phyloP scores from a whole-genome alignment of 179 eudicot species.

The Beta corolliflora region DNA sequence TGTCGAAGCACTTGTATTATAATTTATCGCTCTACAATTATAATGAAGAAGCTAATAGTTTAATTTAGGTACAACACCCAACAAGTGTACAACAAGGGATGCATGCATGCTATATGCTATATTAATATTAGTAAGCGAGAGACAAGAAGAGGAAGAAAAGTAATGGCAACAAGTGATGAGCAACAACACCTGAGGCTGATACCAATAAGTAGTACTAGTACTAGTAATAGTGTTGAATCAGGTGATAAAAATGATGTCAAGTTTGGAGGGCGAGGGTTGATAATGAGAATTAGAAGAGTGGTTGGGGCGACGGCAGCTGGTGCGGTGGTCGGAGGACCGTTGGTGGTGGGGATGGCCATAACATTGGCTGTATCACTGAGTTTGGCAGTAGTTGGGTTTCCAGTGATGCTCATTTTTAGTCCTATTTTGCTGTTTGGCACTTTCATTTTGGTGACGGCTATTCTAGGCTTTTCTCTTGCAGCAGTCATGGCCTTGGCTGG shows the following conservation, averaged over 20 bases:
- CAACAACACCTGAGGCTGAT: neutral
- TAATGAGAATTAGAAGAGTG: neutral
- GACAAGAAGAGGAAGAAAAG: neutral
- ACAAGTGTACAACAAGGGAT: neutral
- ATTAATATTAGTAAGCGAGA: neutral
- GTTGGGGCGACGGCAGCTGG: neutral
- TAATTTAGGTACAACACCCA: too few species aligned
- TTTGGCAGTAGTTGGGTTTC: neutral
- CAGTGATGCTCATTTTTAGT: slow-evolving; percentile 1
- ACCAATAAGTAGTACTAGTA: neutral
- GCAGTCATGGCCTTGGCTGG: slow-evolving; percentile 8
- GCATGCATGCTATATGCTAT: neutral
- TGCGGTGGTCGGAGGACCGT: neutral
- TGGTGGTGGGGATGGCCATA: neutral
- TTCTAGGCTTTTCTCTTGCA: slow-evolving; percentile 4
- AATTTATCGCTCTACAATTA: neutral
- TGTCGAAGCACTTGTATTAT: too few species aligned
- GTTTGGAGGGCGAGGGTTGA: neutral
- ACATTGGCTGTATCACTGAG: neutral
- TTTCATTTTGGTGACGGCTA: neutral
- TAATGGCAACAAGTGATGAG: neutral
- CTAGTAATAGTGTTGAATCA: too few species aligned
- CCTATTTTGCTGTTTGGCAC: neutral
- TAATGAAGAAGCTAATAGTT: neutral
- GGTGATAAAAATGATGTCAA: neutral